These are phyloP conservation scores for Clitopilus hobsonii DNA, from an alignment of 768 basidiomycete species.

Conservation along the genomic window DNA sequence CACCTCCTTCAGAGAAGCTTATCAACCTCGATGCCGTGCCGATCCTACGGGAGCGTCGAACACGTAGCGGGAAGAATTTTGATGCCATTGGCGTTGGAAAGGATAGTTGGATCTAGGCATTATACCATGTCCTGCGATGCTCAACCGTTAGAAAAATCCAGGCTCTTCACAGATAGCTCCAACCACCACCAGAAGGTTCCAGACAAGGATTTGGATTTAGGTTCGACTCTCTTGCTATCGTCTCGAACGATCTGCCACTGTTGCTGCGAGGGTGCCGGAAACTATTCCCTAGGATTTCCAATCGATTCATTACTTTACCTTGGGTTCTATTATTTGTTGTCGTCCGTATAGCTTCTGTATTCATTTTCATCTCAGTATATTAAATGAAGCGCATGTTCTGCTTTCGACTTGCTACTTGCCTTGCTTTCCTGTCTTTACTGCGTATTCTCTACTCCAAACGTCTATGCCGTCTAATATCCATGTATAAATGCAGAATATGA, in stretches of 20 bases:
- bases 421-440: not conserved
- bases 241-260: too few relatives aligned
- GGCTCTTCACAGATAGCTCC: conserved; percentile 18
- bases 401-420: not conserved
- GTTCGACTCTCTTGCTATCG: too few relatives aligned
- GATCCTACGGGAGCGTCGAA: conserved; percentile 66
- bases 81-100: conserved; percentile 78
- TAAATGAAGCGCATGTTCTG: not conserved
- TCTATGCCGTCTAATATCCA: not conserved
- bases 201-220: conserved; percentile 8
- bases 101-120: conserved; percentile 70
- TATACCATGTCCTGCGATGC: conserved; percentile 28
- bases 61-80: conserved; percentile 83
- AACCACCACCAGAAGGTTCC: not conserved
- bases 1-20: conserved; percentile 72
- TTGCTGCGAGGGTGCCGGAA: too few relatives aligned
- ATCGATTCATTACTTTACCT: not conserved
- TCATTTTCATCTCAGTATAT: conserved; percentile 1
- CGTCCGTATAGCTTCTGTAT: not conserved
- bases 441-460: not conserved
- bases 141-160: conserved; percentile 50
- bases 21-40: conserved; percentile 77
- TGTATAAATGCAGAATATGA: too few relatives aligned
- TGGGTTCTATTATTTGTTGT: not conserved
- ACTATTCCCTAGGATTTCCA: not conserved